Evolutionary conservation across 495 filamentous ascomycete species (phyloP).

Genomic region (Penicillium chermesinum): DNA sequence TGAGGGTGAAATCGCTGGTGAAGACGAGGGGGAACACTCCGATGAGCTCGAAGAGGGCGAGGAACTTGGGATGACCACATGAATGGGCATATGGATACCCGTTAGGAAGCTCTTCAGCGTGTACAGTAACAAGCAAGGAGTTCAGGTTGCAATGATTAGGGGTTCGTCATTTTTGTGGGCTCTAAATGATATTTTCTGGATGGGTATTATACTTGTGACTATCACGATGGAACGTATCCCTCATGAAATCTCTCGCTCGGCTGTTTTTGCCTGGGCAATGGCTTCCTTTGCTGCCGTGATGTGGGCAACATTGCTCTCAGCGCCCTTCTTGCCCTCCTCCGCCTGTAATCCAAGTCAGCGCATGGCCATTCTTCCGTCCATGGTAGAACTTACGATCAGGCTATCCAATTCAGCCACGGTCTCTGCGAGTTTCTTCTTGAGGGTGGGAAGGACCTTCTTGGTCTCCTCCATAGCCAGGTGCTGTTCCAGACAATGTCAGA

Average conservation of each 20-base stretch:
- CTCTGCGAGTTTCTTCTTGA: constrained; percentile 60
- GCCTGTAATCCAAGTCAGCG: constrained; percentile 24
- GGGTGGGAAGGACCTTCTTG: constrained; percentile 64
- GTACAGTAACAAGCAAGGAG: constrained; percentile 33
- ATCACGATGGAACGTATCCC: background rate
- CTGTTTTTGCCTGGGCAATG: constrained; percentile 52
- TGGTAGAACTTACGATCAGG: constrained; percentile 47
- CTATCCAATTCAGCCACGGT: constrained; percentile 66
- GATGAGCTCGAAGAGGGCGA: constrained; percentile 47
- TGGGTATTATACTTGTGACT: background rate
- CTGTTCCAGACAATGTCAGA: constrained; percentile 40
- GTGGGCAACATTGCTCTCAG: constrained; percentile 50
- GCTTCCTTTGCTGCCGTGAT: constrained; percentile 54
- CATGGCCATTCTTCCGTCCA: background rate
- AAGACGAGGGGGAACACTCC: constrained; percentile 32
- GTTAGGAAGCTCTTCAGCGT: constrained; percentile 24
- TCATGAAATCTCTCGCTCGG: constrained; percentile 40
- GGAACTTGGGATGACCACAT: constrained; percentile 46
- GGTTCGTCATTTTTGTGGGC: constrained; percentile 19
- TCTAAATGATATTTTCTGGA: constrained; percentile 21
- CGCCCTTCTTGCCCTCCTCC: constrained; percentile 43
- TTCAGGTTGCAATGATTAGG: constrained; percentile 20
- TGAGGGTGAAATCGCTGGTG: constrained; percentile 57
- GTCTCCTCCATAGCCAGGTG: constrained; percentile 75
- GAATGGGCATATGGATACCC: constrained; percentile 68